Base-by-base conservation (phyloP, 768 basidiomycete species). In the Pleurotus citrinopileatus region DNA sequence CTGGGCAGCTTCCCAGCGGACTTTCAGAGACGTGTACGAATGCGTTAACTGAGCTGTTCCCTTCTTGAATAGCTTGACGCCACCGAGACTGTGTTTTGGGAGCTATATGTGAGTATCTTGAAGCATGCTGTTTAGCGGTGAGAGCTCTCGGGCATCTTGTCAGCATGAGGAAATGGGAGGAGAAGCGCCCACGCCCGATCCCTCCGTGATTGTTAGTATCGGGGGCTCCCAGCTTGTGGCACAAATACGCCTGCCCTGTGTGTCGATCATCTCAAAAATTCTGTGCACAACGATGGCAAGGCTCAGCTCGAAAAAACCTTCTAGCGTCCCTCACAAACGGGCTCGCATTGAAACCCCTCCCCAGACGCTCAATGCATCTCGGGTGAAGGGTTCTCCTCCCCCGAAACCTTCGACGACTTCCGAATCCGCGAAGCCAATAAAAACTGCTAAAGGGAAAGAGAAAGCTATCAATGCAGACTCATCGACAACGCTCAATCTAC, bases 31-130 rank as follows among this genome's bases (percentile, higher is more conserved):
- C 64, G 38, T 61, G 60, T 40, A 84, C 78, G 53, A 89, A 74
- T 19, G 86, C 85, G 58, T 89, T 88, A 38, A 85, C 64, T 15
- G 57, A 61, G 0, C 63, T 51, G 57, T 86, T 79, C 42, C 67
- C 65, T 17, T 66, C 66, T 2, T 61, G 55, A 28, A 77, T 73
- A 2, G 61, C 57, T 51, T 63, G 61, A 37, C 70, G 63, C 58
- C 66, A 70, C 44, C 63, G 57, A 34, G 57, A 61, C 43, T 59
- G 28, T 38, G 52, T 6, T 51, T 53, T 55, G 5, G n/a, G n/a
- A n/a, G n/a, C n/a, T n/a, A 51, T 37, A 6, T 17, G 26, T 4
- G 17, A 15, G 8, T 28, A 22, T 1, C 17, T 51, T 19, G 47
- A 50, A 12, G 48, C 22, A 17, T 36, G 22, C 19, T 23, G 29